Evolutionary conservation across 768 basidiomycete species (phyloP), one percentile per base, ranked within the genome.

Genomic region (Auricularia sp.): DNA sequence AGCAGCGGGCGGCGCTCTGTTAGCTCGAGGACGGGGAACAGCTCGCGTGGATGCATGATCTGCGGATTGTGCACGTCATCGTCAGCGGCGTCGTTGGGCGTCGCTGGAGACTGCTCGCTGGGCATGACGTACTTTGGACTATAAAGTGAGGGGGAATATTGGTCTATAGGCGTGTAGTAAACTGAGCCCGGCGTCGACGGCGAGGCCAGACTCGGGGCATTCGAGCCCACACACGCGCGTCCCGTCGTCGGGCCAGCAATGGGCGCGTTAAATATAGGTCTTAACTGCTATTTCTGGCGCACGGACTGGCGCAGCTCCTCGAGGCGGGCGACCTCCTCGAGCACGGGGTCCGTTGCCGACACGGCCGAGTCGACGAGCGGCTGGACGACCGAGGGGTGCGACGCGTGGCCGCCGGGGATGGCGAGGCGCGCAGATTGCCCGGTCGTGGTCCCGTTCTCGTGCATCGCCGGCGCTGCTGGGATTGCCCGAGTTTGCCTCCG

Each of bases 111-210:
- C 56, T 14, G 23, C 21, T 34, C 29, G 21, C 3, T 6, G 29
- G 56, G 56, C 29, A 33, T 59, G 3, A 33, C 56, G 64, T 69
- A 75, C 70, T 75, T 59, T 61, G 76, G 74, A 64, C 70, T 73
- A 23, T 72, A 67, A 39, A 70, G 71, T 8, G 74, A 71, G 2
- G 70, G 70, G 21, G 68, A 54, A 36, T 66, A 66, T 39, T 78
- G 76, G n/a, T 79, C 75, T 60, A 78, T 72, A 23, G 85, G 85
- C 8, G 84, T 84, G 68, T 80, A 83, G 72, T 85, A 85, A 36
- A 76, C 76, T 44, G 76, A 75, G 67, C 71, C 73, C 16, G 74
- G 56, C 29, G 56, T 59, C 16, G 21, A 29, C 2, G 56, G 56
- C 29, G 3, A 12, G 3, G 56, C 14, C n/a, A 29, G 3, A 18